Percentiles rank a stretch among this genome's conserved stretches.
Evolutionary conservation across 2,329 filamentous ascomycete genomes (phyloP).

Genomic region (Ophiostoma ulmi): DNA sequence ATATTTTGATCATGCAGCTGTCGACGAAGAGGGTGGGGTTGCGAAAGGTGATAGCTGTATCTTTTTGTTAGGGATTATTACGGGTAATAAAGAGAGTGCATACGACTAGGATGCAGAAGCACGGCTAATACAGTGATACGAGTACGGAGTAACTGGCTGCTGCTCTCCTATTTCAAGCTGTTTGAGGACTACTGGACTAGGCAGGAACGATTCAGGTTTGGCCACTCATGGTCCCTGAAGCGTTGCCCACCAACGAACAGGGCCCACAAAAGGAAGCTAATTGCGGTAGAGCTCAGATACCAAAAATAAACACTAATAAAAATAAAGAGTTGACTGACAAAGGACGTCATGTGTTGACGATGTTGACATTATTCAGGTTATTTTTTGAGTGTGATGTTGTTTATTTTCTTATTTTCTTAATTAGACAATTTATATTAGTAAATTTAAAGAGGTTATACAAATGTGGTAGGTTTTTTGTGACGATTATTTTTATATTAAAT

Average conservation of each 20-base stretch:
- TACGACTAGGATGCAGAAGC: background rate
- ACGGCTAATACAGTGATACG: background rate
- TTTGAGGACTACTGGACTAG: background rate
- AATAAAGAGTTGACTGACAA: background rate
- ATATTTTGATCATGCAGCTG: slow-evolving; percentile 8
- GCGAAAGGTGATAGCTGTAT: background rate
- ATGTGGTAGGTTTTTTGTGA: no score
- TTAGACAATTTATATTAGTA: no score
- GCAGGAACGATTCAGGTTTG: background rate
- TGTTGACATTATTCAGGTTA: background rate
- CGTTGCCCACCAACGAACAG: background rate
- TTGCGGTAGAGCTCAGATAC: background rate
- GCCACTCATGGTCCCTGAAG: background rate
- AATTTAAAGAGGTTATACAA: no score
- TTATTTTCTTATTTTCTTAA: background rate
- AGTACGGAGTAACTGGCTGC: background rate
- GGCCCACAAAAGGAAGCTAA: background rate
- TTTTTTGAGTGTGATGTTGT: background rate
- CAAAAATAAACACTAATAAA: background rate
- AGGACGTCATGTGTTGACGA: background rate
- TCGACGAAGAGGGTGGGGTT: background rate
- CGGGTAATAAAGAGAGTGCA: background rate
- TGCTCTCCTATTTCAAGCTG: background rate
- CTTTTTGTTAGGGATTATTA: background rate
- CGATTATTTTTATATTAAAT: no score